Percentiles rank a stretch among this genome's conserved stretches.
Evolutionary conservation across 2,329 filamentous ascomycete genomes (phyloP).

Genomic region (Phoma sp.): DNA sequence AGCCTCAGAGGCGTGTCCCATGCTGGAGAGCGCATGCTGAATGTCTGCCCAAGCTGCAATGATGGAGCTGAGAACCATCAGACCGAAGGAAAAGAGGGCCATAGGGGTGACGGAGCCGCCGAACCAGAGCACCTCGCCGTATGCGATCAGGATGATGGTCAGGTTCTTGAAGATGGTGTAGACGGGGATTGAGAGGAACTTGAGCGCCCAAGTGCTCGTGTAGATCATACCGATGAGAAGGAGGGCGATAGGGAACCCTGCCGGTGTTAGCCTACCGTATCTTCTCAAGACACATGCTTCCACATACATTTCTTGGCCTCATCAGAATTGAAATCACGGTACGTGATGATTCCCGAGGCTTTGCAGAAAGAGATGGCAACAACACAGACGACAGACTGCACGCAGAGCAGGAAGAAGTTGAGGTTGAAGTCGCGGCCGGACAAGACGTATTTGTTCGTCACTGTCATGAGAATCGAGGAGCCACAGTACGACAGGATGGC

Average conservation of each 20-base stretch:
- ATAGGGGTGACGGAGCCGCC: conserved; percentile 88
- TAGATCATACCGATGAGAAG: conserved; percentile 99
- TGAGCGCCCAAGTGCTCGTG: conserved; percentile 92
- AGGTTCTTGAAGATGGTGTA: conserved; percentile 99
- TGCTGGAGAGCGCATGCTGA: conserved; percentile 76
- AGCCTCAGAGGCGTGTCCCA: conserved; percentile 60
- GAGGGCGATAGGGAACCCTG: conserved; percentile 95
- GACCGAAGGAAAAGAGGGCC: conserved; percentile 88
- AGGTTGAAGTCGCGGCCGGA: conserved; percentile 92
- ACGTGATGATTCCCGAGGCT: conserved; percentile 79
- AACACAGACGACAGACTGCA: conserved; percentile 91
- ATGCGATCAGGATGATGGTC: conserved; percentile 98
- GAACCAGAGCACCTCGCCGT: conserved; percentile 98
- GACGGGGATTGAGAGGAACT: conserved; percentile 95
- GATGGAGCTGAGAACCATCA: conserved; percentile 95
- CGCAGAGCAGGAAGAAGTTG: conserved; percentile 90
- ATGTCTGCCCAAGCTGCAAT: conserved; percentile 98
- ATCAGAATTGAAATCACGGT: conserved; percentile 81
- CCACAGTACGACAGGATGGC: conserved; percentile 91
- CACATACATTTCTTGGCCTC: conserved; percentile 90
- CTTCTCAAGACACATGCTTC: not conserved
- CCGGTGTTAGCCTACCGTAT: conserved; percentile 18
- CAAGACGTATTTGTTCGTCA: conserved; percentile 99
- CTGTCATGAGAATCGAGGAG: conserved; percentile 98
- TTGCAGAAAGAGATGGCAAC: conserved; percentile 84